These are phyloP conservation scores for Candida rishiriensis DNA, from an alignment of 805 yeast species.

Conservation along the genomic window DNA sequence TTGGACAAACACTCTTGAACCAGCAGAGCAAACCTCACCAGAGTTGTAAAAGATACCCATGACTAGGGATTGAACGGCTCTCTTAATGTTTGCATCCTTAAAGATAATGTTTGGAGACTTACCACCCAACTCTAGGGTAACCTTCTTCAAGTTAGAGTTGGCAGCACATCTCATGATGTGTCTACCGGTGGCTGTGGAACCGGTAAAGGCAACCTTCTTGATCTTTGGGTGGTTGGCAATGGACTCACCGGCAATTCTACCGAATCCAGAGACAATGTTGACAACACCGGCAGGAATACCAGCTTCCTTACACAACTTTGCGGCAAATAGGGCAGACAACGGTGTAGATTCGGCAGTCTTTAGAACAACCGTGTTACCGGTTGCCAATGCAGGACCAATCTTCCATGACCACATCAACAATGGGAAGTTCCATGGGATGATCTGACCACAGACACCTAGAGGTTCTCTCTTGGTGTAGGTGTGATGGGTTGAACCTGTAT, in stretches of 20 bases:
- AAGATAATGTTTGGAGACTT: constrained; percentile 76
- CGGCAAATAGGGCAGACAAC: constrained; percentile 62
- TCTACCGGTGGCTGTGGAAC: constrained; percentile 75
- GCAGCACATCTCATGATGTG: constrained; percentile 67
- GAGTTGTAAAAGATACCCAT: constrained; percentile 74
- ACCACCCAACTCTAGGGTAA: constrained; percentile 80
- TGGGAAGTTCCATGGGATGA: constrained; percentile 86
- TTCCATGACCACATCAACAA: constrained; percentile 78
- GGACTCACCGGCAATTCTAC: constrained; percentile 68
- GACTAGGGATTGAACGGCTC: constrained; percentile 46
- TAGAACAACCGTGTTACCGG: constrained; percentile 69
- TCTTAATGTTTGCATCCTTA: constrained; percentile 58
- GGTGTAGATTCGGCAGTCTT: constrained; percentile 80
- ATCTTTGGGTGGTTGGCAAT: constrained; percentile 64
- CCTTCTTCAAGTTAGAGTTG: constrained; percentile 69
- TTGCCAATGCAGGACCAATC: constrained; percentile 71
- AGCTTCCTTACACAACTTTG: constrained; percentile 58
- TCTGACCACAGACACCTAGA: constrained; percentile 78
- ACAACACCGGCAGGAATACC: constrained; percentile 75
- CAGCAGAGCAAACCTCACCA: constrained; percentile 82
- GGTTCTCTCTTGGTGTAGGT: constrained; percentile 70
- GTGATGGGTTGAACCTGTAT: constrained; percentile 60
- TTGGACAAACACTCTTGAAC: constrained; percentile 74
- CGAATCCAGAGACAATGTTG: constrained; percentile 71
- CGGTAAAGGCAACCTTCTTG: constrained; percentile 76